Conservation (phyloP, 805 yeast species). For the Ascoidea tarda region DNA sequence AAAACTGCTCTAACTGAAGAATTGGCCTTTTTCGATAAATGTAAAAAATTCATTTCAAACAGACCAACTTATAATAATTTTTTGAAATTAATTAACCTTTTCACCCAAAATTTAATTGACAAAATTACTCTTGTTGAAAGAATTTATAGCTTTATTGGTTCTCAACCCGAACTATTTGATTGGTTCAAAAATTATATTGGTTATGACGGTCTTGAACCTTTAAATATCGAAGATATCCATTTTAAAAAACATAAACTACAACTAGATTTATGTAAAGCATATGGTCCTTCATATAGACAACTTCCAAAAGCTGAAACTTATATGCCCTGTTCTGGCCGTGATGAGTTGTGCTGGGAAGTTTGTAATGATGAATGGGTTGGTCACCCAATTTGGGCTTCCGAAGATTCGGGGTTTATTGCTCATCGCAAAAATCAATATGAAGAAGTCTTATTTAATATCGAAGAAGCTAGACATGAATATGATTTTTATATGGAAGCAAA, state of each 20-base stretch:
- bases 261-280: slow-evolving; percentile 32
- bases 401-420: slow-evolving; percentile 97
- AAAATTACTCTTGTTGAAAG: slow-evolving; percentile 68
- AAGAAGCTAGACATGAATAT: slow-evolving; percentile 95
- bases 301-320: slow-evolving; percentile 87
- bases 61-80: slow-evolving; percentile 89
- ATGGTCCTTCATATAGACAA: slow-evolving; percentile 33
- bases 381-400: slow-evolving; percentile 99
- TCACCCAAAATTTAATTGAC: slow-evolving; percentile 83
- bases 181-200: slow-evolving; percentile 94
- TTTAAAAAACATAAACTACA: slow-evolving; percentile 86
- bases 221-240: slow-evolving; percentile 70
- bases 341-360: slow-evolving; percentile 98
- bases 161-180: slow-evolving; percentile 59
- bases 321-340: slow-evolving; percentile 97
- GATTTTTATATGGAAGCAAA: slow-evolving; percentile 94
- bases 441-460: slow-evolving; percentile 86
- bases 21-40: slow-evolving; percentile 81
- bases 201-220: slow-evolving; percentile 60
- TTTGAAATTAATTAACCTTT: slow-evolving; percentile 73
- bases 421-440: slow-evolving; percentile 97
- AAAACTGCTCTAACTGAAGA: slow-evolving; percentile 61
- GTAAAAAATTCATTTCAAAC: slow-evolving; percentile 75
- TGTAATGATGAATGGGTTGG: slow-evolving; percentile 99
- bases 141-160: slow-evolving; percentile 76